Conservation (phyloP, 2,329 filamentous ascomycete species). For the Fusarium subglutinans region DNA sequence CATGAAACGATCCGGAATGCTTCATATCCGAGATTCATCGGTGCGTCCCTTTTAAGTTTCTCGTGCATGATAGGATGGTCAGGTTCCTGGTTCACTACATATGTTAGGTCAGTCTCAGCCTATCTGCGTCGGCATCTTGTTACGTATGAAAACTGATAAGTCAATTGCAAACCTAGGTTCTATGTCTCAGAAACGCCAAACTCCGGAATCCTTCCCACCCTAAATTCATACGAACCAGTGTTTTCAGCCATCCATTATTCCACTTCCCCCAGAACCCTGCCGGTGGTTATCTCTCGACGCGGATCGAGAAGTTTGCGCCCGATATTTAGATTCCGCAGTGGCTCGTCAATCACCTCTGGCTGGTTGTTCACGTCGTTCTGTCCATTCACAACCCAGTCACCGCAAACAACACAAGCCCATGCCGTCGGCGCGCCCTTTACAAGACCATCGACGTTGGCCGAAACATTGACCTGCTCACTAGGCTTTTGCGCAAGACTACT, state of each 20-base stretch:
- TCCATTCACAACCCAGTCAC: conserved; percentile 44
- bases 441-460: conserved; percentile 30
- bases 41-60: not conserved
- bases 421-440: conserved; percentile 11
- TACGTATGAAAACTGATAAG: conserved; percentile 11
- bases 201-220: conserved; percentile 2
- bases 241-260: conserved; percentile 1
- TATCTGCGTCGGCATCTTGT: not conserved
- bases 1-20: conserved; percentile 22
- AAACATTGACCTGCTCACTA: conserved; percentile 19
- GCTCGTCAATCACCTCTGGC: conserved; percentile 32
- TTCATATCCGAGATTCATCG: not conserved
- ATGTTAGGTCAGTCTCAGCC: conserved; percentile 6
- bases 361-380: conserved; percentile 20
- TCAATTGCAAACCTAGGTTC: conserved; percentile 10
- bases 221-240: not conserved
- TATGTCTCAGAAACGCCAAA: conserved; percentile 23
- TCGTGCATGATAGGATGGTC: not conserved
- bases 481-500: conserved; percentile 40
- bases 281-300: not conserved
- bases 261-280: not conserved
- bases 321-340: conserved; percentile 19
- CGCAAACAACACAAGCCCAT: conserved; percentile 50
- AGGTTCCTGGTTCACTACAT: not conserved
- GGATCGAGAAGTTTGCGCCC: conserved; percentile 4